These are phyloP conservation scores for Epichloe aotearoae DNA, from an alignment of 2,329 filamentous ascomycete species.

Conservation along the genomic window DNA sequence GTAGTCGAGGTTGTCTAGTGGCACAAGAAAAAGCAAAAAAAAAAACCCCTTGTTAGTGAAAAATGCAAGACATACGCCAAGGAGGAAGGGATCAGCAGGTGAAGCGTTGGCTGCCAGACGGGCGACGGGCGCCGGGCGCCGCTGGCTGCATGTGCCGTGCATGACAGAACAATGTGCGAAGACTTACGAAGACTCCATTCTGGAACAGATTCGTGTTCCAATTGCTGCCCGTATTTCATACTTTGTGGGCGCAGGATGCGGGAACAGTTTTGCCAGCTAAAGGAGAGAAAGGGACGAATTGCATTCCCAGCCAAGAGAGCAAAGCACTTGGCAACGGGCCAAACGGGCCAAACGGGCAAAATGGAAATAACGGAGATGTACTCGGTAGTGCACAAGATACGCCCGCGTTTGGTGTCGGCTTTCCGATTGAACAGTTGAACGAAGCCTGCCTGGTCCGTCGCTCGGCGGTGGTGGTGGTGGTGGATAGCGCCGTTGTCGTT, in stretches of 20 bases:
- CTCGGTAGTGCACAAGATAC: too few relatives aligned
- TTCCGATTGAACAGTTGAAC: too few relatives aligned
- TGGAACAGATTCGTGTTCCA: conserved; percentile 64
- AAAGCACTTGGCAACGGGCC: too few relatives aligned
- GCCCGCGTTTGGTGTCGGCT: too few relatives aligned
- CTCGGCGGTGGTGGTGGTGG: background rate
- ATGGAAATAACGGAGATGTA: too few relatives aligned
- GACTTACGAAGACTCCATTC: conserved; percentile 64
- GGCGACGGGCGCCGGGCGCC: background rate
- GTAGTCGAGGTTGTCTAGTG: conserved; percentile 72
- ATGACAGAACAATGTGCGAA: background rate
- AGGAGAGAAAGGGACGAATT: background rate
- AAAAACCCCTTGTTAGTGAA: background rate
- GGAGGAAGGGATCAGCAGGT: background rate
- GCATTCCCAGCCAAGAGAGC: background rate
- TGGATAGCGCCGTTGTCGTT: too few relatives aligned
- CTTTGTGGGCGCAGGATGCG: background rate
- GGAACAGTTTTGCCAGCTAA: background rate
- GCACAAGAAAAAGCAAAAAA: background rate
- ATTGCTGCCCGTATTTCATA: conserved; percentile 36
- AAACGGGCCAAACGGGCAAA: too few relatives aligned
- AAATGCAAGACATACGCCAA: background rate
- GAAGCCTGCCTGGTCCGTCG: too few relatives aligned
- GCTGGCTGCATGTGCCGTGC: background rate
- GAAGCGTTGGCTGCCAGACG: background rate